Evolutionary conservation across 768 basidiomycete genomes (phyloP).

Genomic region (Boletus rufocinnamomeus): DNA sequence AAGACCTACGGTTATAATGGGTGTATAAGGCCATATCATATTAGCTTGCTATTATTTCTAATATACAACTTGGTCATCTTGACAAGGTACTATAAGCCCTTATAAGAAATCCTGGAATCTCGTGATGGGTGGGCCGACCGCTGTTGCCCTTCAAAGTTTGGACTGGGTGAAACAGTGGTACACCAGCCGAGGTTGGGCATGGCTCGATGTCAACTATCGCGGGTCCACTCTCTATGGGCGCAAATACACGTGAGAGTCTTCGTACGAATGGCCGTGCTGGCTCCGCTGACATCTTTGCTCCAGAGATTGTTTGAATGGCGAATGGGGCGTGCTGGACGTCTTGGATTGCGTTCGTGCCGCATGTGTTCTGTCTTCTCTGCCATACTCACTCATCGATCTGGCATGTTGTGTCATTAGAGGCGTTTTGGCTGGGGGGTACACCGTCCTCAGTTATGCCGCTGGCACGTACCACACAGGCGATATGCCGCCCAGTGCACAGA

Average conservation of each 20-base stretch:
- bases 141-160: neutral
- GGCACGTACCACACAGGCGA: too few relatives aligned
- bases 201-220: neutral
- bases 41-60: too few relatives aligned
- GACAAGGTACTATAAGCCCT: too few relatives aligned
- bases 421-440: neutral
- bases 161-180: neutral
- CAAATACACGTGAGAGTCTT: neutral
- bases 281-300: neutral
- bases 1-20: too few relatives aligned
- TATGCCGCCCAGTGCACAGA: too few relatives aligned
- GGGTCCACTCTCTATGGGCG: neutral
- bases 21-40: too few relatives aligned
- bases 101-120: too few relatives aligned
- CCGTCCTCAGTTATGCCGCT: too few relatives aligned
- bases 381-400: neutral
- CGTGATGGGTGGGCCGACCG: too few relatives aligned
- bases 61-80: too few relatives aligned
- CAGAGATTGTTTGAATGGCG: neutral
- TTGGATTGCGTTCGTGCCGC: neutral
- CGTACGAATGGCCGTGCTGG: neutral
- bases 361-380: neutral
- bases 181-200: neutral
- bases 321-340: neutral
- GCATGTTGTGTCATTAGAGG: neutral